Percentiles rank a stretch among this genome's conserved stretches.
Conservation (phyloP, 2,329 filamentous ascomycete genomes). For the Westerdykella ornata region DNA sequence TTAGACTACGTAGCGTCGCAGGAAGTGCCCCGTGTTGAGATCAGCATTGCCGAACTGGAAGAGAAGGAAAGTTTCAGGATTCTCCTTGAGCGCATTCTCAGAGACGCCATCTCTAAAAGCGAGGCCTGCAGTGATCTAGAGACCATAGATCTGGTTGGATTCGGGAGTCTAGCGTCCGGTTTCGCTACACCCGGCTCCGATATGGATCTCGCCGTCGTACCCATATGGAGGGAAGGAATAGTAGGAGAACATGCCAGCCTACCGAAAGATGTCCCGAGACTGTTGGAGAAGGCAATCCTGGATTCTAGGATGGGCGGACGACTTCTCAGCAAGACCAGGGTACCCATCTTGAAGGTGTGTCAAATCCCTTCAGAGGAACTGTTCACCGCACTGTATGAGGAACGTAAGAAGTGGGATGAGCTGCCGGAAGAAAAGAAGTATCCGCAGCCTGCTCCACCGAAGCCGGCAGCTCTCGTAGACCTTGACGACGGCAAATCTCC, state of each 20-base stretch:
- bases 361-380: constrained; percentile 60
- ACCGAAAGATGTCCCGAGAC: constrained; percentile 56
- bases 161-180: constrained; percentile 75
- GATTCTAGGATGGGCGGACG: constrained; percentile 67
- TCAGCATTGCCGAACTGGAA: constrained; percentile 55
- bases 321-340: constrained; percentile 68
- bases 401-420: constrained; percentile 66
- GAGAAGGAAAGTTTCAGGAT: constrained; percentile 66
- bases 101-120: constrained; percentile 49
- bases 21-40: constrained; percentile 56
- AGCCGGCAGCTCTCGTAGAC: constrained; percentile 9
- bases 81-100: constrained; percentile 59
- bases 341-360: constrained; percentile 85
- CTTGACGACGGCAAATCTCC: constrained; percentile 8
- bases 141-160: constrained; percentile 65
- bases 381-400: constrained; percentile 54
- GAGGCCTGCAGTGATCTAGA: constrained; percentile 41
- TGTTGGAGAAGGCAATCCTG: constrained; percentile 69
- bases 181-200: constrained; percentile 85
- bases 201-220: constrained; percentile 78
- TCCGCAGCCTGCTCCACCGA: constrained; percentile 10
- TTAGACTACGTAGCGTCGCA: constrained; percentile 39
- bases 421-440: constrained; percentile 43
- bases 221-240: constrained; percentile 42
- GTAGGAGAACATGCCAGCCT: constrained; percentile 35